Evolutionary conservation across 1,284 basidiomycete species (phyloP), one percentile per base, ranked within the genome.

Genomic region (Puccinia triticina): DNA sequence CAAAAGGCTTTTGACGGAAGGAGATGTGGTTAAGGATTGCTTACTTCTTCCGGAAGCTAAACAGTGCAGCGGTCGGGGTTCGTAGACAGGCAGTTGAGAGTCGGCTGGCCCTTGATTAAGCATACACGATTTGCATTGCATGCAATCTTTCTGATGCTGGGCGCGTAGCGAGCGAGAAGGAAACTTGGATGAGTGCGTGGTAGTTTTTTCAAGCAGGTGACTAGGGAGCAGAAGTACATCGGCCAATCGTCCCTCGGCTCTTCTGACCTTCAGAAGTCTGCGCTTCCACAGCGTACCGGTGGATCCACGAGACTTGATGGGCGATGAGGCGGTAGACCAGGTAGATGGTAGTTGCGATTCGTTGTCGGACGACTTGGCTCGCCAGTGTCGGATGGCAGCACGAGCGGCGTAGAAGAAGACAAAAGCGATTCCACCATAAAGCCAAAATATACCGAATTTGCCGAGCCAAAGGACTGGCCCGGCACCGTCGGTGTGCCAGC

Each of bases 401-500:
- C 61, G 61, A 3, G 34, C 32, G 23, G 16, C 50, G 32, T n/a
- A 77, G 32, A 66, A 40, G 0, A 53, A 18, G 21, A 79, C 61
- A 3, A 79, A 16, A 32, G 18, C 48, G 29, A 79, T 71, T 1
- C 66, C 77, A 29, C 21, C 77, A 72, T 79, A 79, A 1, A 79
- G 53, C 29, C 77, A 71, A 40, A 69, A 40, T 43, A 79, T 79
- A 3, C 77, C 77, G 59, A 72, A 79, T n/a, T 79, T 71, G 21
- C 77, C 77, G 3, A 79, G 64, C 66, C 67, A 84, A 82, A 87
- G 86, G 50, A 88, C 83, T 77, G 87, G 86, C 16, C 85, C 86
- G 0, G 87, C 87, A 79, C 87, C 87, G 74, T 86, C 85, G 0
- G 85, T 87, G 80, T 88, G 88, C 96, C 96, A 99, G 85, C 93